Base-by-base conservation (phyloP, 345 rosid genomes). In the Hirschfeldia incana region DNA sequence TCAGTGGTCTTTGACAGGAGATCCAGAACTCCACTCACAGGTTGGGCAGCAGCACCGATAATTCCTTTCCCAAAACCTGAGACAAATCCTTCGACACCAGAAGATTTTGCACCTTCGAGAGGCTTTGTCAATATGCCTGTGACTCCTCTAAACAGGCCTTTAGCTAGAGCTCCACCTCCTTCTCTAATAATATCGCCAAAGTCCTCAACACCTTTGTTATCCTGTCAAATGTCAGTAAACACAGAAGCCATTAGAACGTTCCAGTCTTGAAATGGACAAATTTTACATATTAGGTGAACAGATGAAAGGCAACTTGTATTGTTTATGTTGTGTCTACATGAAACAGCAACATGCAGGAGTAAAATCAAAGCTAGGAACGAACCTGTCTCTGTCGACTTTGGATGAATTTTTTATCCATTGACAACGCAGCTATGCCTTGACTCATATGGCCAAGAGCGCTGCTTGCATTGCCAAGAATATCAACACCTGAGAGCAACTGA, bases 371-470 rank as follows among this genome's bases (percentile, higher is more conserved):
- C 46, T 58, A 79, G 61, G 17, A 44, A 73, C 69, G 68, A 73
- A 96, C 98, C 98, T 96, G 97, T 92, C 91, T 90, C 84, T 90
- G 94, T 63, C 95, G 88, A 85, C 97, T 83, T 84, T 96, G 99
- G 76, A 93, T 96, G 85, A 93, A 92, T 78, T 90, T 93, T 80
- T 93, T 92, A 80, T 93, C 99, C 99, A 96, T 93, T 72, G 98
- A 96, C 70, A 93, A 82, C 78, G 97, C 97, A 87, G 99, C 99
- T 42, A 90, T 91, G 61, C 99, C 97, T 89, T 93, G 93, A 87
- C 99, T 93, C 99, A 93, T 93, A 85, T 92, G 95, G 49, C 98
- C 99, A 79, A 91, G 98, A 1, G 99, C 99, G 73, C 98, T 96
- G 85, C 99, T 96, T 70, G 99, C 98, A 73, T 93, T 96, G 66